Evolutionary conservation across 139 green algal species (phyloP), one percentile per base, ranked within the genome.

Genomic region (Chlorella ohadii): DNA sequence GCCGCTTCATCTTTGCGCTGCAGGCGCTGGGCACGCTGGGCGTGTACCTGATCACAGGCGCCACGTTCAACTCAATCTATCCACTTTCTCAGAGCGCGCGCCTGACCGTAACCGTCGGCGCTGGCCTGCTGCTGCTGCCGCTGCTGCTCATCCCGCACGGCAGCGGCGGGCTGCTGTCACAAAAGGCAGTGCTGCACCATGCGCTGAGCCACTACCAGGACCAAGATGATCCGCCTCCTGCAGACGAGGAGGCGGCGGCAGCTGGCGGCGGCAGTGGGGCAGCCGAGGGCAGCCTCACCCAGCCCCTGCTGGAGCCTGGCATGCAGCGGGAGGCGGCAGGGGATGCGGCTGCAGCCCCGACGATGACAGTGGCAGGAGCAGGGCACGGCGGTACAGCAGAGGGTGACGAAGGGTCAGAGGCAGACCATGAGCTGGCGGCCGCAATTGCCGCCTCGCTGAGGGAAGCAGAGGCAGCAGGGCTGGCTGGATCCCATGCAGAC

Each of bases 21-120:
- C 56, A 83, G 4, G 33, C 92, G 0, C 85, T 95, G 33, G 85
- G 44, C 20, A 51, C 87, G 22, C 33, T 95, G 36, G 92, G 90
- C 2, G 55, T 94, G 3, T 94, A 87, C 84, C 89, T 94, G 47
- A 89, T 88, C 33, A 76, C 38, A 3, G 74, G 70, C 4, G 76
- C 76, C 57, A 72, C 76, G 25, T 22, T 82, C 23, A 31, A 34
- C 17, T 56, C 76, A 3, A 34, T 82, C 4, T 44, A 82, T 59
- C 76, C 76, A 28, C 36, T 90, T 16, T 41, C 61, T 41, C 25
- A 44, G 23, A 4, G 28, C 41, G 70, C 78, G 1, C 78, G 59
- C 27, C 44, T 72, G 17, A 38, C 47, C 3, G 22, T 88, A 17
- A 72, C 78, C 11, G 83, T 44, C 1, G 87, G 87, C 27, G 84